Conservation (phyloP, 352 stramenopile genomes). For the Phytophthora citrophthora region DNA sequence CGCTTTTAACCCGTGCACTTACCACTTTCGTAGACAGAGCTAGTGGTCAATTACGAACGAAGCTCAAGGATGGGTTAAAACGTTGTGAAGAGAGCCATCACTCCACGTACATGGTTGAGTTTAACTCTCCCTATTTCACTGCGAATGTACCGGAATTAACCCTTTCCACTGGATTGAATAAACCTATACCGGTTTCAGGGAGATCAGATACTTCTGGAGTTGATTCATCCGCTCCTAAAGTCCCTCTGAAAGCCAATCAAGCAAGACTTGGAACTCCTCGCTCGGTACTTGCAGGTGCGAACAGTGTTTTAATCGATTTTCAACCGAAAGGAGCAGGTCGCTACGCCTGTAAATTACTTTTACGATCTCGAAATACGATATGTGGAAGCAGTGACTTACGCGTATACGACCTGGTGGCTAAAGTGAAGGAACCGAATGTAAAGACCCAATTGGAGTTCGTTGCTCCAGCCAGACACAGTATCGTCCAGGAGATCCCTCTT, state of each 20-base stretch:
- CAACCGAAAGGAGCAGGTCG: slow-evolving; percentile 73
- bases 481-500: slow-evolving; percentile 92
- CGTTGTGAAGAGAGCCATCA: slow-evolving; percentile 80
- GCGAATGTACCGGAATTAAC: slow-evolving; percentile 63
- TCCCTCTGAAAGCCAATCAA: slow-evolving; percentile 46
- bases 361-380: slow-evolving; percentile 60
- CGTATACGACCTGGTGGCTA: slow-evolving; percentile 85
- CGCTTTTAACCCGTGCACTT: slow-evolving; percentile 76
- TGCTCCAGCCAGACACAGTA: slow-evolving; percentile 85
- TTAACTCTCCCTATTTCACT: slow-evolving; percentile 91
- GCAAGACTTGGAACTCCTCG: slow-evolving; percentile 57
- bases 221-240: slow-evolving; percentile 28
- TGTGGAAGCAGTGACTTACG: slow-evolving; percentile 81
- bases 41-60: slow-evolving; percentile 69
- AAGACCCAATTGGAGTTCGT: slow-evolving; percentile 90
- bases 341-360: slow-evolving; percentile 74
- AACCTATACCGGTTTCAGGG: slow-evolving; percentile 17
- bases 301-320: slow-evolving; percentile 73
- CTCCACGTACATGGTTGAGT: slow-evolving; percentile 66
- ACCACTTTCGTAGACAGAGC: slow-evolving; percentile 67
- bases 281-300: slow-evolving; percentile 41
- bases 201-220: slow-evolving; percentile 18
- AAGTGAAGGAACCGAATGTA: slow-evolving; percentile 87
- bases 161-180: slow-evolving; percentile 9
- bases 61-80: slow-evolving; percentile 81